Evolutionary conservation across 2,329 filamentous ascomycete genomes (phyloP), one percentile per base, ranked within the genome.

Genomic region (Dactylella cylindrospora): DNA sequence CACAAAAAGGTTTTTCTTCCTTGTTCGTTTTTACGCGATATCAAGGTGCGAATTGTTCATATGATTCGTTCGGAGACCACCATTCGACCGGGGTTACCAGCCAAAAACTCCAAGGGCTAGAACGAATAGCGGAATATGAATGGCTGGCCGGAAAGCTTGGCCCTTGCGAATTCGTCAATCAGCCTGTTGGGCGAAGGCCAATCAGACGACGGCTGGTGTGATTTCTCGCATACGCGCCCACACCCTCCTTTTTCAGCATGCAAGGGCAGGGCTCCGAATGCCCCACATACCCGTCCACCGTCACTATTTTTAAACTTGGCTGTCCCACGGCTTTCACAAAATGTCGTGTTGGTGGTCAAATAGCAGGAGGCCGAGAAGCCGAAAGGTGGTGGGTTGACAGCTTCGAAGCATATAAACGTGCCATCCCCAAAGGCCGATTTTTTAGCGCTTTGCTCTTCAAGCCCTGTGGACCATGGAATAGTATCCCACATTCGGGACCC

Each of bases 191-290:
- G 12, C 20, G 38, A 19, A 15, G 31, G 43, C 57, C 57, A 62
- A 62, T 62, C 43, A 62, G 13, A 39, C 12, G 7, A 12, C 20
- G 31, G 10, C 41, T 25, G 39, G 35, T 40, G 17, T 47, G 19
- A 49, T 62, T 49, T 53, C 47, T 25, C 47, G 41, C 47, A 46
- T 54, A 62, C 33, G 49, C 57, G 57, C 57, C 57, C 57, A 62
- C 57, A 62, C 57, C 57, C 19, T 46, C 43, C 32, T 54, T 44
- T 39, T 12, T 15, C 3, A 49, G 31, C 10, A 45, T 57, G 52
- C 52, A 49, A 62, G 57, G 57, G 57, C 57, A 54, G 40, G 41
- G n/a, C n/a, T n/a, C n/a, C n/a, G n/a, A n/a, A n/a, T n/a, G n/a
- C 41, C 35, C 46, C 46, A 32, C 31, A 33, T 15, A 23, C 28